Base-by-base conservation (phyloP, 106 monocot genomes). In the Apostasia shenzhenica region DNA sequence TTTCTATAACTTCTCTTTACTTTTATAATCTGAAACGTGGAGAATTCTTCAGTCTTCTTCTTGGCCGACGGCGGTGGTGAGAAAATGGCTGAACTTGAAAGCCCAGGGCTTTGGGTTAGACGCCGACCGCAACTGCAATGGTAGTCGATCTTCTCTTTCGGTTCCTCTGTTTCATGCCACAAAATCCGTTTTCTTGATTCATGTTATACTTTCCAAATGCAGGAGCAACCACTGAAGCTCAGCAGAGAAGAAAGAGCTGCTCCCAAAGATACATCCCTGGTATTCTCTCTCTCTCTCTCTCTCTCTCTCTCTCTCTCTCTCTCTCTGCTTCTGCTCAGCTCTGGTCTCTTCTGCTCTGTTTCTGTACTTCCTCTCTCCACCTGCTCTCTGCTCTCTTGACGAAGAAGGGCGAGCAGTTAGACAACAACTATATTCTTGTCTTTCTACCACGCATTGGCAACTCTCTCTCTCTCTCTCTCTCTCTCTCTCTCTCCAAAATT, bases 41-140 rank as follows among this genome's bases (percentile, higher is more conserved):
- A 8, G 26, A 48, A 26, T 65, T 26, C 1, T 8, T 10, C 65
- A 65, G 65, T 65, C 65, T 47, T 65, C 9, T 14, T 47, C 65
- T 8, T 65, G 48, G 46, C 48, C 65, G 48, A 65, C 48, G n/a
- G 14, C 65, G 1, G 65, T 65, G 62, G 45, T 62, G 62, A 26
- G 9, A 11, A 63, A 63, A 63, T 63, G 45, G 5, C 2, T 63
- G 5, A 63, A 50, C 50, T 8, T 50, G 50, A 50, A 63, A 44
- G 62, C 45, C 39, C 62, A 63, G 14, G 62, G 45, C 45, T 63
- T 63, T 3, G 42, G 45, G 48, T 48, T 37, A 1, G 3, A 65
- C 7, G 4, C 45, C 2, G 48, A 48, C 48, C 26, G 48, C 48
- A 26, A 8, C 13, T 65, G 48, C 26, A 49, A 48, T 1, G 13